Percentiles rank a stretch among this genome's conserved stretches.
Conservation (phyloP, 768 basidiomycete genomes). For the Termitomyces heimii region DNA sequence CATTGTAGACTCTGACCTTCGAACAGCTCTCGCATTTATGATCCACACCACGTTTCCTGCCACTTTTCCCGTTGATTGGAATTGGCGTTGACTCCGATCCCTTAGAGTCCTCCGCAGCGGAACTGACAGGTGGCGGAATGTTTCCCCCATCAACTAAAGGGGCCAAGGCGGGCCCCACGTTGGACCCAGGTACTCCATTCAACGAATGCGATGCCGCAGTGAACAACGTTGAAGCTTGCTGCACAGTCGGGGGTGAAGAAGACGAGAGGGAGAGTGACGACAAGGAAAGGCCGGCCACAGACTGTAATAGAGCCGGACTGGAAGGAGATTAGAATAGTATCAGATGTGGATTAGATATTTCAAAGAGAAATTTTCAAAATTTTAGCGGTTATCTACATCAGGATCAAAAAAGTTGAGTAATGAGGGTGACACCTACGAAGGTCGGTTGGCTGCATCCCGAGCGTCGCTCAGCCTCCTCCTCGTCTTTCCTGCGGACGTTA, state of each 20-base stretch:
- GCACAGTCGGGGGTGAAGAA: conserved; percentile 26
- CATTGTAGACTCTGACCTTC: conserved; percentile 53
- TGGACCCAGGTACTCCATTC: conserved; percentile 14
- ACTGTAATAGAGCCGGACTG: conserved; percentile 27
- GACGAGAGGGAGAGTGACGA: conserved; percentile 39
- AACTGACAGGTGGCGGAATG: conserved; percentile 6
- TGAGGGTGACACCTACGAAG: conserved; percentile 49
- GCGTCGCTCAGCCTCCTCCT: conserved; percentile 75
- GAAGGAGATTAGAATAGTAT: conserved; percentile 4
- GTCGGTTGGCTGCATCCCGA: conserved; percentile 67
- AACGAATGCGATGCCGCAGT: conserved; percentile 18
- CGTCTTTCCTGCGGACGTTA: conserved; percentile 66
- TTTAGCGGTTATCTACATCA: conserved; percentile 2
- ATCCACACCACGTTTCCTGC: conserved; percentile 78
- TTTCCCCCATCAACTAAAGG: conserved; percentile 22
- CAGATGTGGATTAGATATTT: neutral
- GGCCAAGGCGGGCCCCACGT: conserved; percentile 16
- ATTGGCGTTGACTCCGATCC: conserved; percentile 24
- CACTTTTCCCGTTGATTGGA: conserved; percentile 32
- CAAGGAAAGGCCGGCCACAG: conserved; percentile 32
- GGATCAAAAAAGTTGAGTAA: conserved; percentile 6
- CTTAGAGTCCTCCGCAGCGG: conserved; percentile 12
- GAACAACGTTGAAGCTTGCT: conserved; percentile 18
- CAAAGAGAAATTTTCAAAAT: neutral
- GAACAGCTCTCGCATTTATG: conserved; percentile 93